Percentiles rank a stretch among this genome's conserved stretches.
These are phyloP conservation scores for Coelastrella sp. DNA, from an alignment of 139 green algal species.

Conservation along the genomic window DNA sequence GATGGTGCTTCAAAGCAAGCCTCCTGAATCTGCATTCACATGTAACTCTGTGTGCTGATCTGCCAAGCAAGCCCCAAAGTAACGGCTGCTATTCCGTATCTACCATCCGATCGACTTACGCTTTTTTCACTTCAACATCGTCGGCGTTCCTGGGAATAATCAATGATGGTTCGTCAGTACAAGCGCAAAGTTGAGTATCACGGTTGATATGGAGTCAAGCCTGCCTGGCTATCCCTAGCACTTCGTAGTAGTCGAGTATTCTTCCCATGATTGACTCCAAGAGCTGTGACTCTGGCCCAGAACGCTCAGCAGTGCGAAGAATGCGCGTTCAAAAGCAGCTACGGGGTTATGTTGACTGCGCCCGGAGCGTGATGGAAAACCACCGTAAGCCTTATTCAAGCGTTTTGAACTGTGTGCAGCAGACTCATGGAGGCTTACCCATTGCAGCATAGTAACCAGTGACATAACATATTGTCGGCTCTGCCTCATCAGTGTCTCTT, in stretches of 20 bases:
- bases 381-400: no score
- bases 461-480: neutral
- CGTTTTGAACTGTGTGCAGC: no score
- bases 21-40: slow-evolving; percentile 69
- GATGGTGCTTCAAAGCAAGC: slow-evolving; percentile 80
- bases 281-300: no score
- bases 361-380: neutral
- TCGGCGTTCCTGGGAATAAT: slow-evolving; percentile 64
- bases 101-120: slow-evolving; percentile 67
- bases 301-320: no score
- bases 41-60: neutral
- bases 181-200: neutral
- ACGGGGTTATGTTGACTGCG: neutral
- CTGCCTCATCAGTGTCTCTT: neutral
- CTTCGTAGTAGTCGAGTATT: slow-evolving; percentile 65
- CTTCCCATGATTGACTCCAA: neutral
- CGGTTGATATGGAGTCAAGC: neutral
- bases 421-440: no score
- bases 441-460: no score
- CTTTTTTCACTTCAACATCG: slow-evolving; percentile 75
- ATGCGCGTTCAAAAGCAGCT: no score
- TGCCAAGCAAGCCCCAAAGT: neutral
- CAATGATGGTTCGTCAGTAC: neutral
- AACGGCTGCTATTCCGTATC: neutral
- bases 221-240: slow-evolving; percentile 67